phyloP scores from a whole-genome alignment of 148 eudicot genomes.

The Beta vulgaris region DNA sequence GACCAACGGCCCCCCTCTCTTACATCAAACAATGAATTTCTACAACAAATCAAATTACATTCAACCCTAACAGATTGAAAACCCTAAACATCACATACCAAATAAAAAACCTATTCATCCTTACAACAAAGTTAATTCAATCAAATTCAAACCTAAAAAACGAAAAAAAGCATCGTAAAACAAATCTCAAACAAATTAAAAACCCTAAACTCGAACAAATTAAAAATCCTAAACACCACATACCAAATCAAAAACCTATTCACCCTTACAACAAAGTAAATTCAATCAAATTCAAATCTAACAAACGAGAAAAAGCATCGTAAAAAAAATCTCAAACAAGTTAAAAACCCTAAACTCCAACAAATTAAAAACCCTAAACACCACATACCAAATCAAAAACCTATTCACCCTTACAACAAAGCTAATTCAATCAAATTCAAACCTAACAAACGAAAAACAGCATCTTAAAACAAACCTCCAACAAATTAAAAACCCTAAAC shows the following conservation, averaged over 20 bases:
- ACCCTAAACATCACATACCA: too few species aligned
- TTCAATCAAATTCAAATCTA: not conserved
- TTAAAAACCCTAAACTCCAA: not conserved
- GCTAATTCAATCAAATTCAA: not conserved
- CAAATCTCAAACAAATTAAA: too few species aligned
- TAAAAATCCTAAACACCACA: not conserved
- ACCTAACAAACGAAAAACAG: not conserved
- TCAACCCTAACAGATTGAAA: too few species aligned
- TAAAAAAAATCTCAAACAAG: not conserved
- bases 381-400: not conserved
- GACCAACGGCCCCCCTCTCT: not conserved
- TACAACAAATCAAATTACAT: not conserved
- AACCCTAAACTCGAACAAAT: too few species aligned
- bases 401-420: not conserved
- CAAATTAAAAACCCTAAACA: not conserved
- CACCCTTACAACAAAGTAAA: not conserved
- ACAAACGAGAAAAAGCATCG: not conserved
- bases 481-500: not conserved
- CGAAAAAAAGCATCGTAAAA: too few species aligned
- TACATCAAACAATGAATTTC: not conserved
- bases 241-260: not conserved
- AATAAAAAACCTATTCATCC: too few species aligned
- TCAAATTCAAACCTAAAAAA: too few species aligned
- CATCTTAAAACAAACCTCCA: not conserved
- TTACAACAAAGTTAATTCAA: too few species aligned